A percentile compares a stretch with the other conserved stretches of the same genome.
Conservation (phyloP, 176 grass and related monocot species). For the Alloteropsis semialata region DNA sequence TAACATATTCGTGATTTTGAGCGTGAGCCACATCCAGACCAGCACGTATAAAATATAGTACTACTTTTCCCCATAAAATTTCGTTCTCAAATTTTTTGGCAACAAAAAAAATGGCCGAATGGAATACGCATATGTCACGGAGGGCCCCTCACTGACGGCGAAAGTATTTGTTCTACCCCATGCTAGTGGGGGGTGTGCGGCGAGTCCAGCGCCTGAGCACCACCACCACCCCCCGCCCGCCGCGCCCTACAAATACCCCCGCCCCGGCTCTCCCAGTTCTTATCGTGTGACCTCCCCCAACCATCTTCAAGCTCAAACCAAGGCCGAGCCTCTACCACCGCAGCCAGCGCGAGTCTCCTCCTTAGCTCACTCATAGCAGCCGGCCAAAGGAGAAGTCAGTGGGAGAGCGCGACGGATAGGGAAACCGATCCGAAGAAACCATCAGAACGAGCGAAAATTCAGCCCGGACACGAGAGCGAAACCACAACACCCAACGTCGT, state of each 20-base stretch:
- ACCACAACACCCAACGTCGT: too few relatives aligned
- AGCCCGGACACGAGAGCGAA: neutral
- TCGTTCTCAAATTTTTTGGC: neutral
- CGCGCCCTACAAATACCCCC: conserved; percentile 60
- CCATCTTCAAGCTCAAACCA: neutral
- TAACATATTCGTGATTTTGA: neutral
- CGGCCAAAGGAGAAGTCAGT: conserved; percentile 7
- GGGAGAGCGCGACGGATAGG: neutral
- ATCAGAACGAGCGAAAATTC: neutral
- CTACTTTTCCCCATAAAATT: neutral
- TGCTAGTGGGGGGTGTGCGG: conserved; percentile 30
- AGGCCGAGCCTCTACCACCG: neutral
- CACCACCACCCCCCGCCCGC: neutral
- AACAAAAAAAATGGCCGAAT: neutral
- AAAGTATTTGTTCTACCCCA: conserved; percentile 46
- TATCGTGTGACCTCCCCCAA: conserved; percentile 24
- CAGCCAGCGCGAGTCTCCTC: neutral
- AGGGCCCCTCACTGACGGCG: conserved; percentile 24
- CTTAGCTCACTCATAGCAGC: neutral
- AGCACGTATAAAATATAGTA: neutral
- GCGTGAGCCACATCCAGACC: neutral
- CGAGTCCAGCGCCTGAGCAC: neutral
- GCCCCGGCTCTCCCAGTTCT: neutral
- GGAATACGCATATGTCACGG: conserved; percentile 42
- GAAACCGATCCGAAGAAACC: neutral